phyloP scores from a whole-genome alignment of 805 yeast species.

The Komagataella kurtzmanii region DNA sequence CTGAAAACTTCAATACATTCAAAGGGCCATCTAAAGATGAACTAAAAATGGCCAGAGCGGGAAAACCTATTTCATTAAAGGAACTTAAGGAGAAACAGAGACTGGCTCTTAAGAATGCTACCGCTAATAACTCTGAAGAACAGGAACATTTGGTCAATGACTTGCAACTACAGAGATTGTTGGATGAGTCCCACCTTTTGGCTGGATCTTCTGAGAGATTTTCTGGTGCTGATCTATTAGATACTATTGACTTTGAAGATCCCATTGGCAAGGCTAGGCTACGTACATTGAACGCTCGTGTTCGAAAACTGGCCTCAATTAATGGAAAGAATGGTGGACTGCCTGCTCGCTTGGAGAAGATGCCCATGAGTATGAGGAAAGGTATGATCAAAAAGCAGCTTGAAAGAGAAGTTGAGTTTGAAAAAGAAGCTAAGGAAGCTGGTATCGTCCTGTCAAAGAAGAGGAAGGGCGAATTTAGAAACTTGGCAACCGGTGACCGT shows the following conservation, averaged over 20 bases:
- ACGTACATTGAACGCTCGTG: slow-evolving; percentile 46
- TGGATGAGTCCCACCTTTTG: slow-evolving; percentile 60
- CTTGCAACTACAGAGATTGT: slow-evolving; percentile 54
- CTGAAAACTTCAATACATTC: slow-evolving; percentile 15
- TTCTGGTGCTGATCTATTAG: slow-evolving; percentile 56
- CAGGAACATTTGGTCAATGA: slow-evolving; percentile 53
- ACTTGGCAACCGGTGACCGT: slow-evolving; percentile 38
- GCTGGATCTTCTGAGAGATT: slow-evolving; percentile 19
- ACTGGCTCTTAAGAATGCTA: slow-evolving; percentile 14
- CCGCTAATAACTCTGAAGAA: slow-evolving; percentile 21
- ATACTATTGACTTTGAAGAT: slow-evolving; percentile 45
- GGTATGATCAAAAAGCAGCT: slow-evolving; percentile 60
- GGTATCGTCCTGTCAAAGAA: slow-evolving; percentile 77
- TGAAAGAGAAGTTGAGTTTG: slow-evolving; percentile 39
- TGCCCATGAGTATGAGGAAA: slow-evolving; percentile 82
- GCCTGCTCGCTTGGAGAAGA: slow-evolving; percentile 41
- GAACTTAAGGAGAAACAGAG: slow-evolving; percentile 22
- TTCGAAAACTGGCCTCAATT: slow-evolving; percentile 31
- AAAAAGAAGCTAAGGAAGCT: slow-evolving; percentile 73
- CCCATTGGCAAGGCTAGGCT: slow-evolving; percentile 60
- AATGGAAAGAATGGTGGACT: slow-evolving; percentile 23
- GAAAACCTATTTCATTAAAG: slow-evolving; percentile 41
- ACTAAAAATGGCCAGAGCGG: slow-evolving; percentile 38
- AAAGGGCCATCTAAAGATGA: slow-evolving; percentile 29
- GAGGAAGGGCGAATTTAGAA: slow-evolving; percentile 53